phyloP scores from a whole-genome alignment of 305 asterid genomes.

The Rubia peregrina region DNA sequence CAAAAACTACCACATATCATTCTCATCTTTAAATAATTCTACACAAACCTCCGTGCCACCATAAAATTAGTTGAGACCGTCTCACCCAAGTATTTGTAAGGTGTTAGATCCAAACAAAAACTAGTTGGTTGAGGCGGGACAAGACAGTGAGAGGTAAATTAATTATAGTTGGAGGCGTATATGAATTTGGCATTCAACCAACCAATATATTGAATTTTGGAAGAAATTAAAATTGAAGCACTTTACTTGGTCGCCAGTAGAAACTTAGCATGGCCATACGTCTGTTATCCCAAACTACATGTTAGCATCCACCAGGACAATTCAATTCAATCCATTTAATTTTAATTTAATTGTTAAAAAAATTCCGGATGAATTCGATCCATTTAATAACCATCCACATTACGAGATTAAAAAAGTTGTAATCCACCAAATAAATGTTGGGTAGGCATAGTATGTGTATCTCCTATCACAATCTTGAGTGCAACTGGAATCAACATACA shows the following conservation, averaged over 20 bases:
- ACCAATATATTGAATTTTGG: conserved; percentile 4
- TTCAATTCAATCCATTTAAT: no score
- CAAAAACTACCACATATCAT: no score
- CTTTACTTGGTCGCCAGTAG: conserved; percentile 20
- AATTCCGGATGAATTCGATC: not conserved
- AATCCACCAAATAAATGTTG: not conserved
- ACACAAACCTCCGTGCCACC: no score
- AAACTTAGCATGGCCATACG: conserved; percentile 10
- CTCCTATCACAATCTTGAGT: not conserved
- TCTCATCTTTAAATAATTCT: no score
- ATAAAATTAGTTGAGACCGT: no score
- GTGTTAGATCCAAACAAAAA: no score
- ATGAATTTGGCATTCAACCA: conserved; percentile 5
- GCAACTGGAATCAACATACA: not conserved
- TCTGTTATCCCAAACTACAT: conserved; percentile 5
- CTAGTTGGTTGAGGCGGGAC: no score
- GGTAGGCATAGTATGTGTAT: not conserved
- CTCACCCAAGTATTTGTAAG: no score
- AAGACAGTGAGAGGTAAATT: no score
- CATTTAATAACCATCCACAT: not conserved
- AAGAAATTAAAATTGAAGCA: not conserved
- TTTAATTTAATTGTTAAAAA: not conserved
- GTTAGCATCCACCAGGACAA: not conserved
- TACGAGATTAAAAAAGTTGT: conserved; percentile 5
- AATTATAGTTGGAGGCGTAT: no score